Evolutionary conservation across 108 stramenopile genomes (phyloP).

Genomic region (Nannochloropsis gaditana): DNA sequence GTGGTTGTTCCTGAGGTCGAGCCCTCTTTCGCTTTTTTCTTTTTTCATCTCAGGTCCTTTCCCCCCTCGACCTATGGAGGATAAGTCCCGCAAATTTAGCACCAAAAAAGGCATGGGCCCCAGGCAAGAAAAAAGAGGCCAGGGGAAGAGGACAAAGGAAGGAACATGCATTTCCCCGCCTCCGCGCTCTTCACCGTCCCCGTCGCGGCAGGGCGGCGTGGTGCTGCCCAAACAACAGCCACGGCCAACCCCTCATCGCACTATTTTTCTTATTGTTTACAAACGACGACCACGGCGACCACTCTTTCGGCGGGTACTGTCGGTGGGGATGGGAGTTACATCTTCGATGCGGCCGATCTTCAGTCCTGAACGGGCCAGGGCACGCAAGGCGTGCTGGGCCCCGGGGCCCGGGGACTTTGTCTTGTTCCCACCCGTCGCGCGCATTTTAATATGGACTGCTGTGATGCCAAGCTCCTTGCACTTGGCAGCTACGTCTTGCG

Average conservation of each 20-base stretch:
- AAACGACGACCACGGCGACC: conserved; percentile 99
- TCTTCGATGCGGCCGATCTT: conserved; percentile 99
- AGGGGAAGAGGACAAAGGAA: neutral
- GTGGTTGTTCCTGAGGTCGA: too few relatives aligned
- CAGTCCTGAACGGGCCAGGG: conserved; percentile 92
- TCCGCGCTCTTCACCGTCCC: conserved; percentile 24
- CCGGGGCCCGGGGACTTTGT: conserved; percentile 94
- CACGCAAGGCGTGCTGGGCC: conserved; percentile 94
- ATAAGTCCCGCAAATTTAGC: neutral
- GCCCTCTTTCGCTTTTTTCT: neutral
- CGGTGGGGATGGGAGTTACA: conserved; percentile 98
- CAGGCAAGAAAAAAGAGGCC: neutral
- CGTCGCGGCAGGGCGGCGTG: neutral
- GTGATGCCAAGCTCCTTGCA: conserved; percentile 91
- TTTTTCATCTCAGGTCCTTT: neutral
- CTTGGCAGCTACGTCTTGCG: conserved; percentile 91
- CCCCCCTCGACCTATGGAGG: neutral
- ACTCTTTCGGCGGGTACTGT: conserved; percentile 93
- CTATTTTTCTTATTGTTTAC: conserved; percentile 57
- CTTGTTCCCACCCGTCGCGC: conserved; percentile 98
- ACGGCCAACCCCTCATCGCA: neutral
- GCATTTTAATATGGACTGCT: conserved; percentile 99
- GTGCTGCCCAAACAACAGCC: too few relatives aligned
- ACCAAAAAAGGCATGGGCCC: neutral
- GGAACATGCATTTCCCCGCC: neutral